Evolutionary conservation across 1,284 basidiomycete genomes (phyloP).

Genomic region (Trichosporon sp.): DNA sequence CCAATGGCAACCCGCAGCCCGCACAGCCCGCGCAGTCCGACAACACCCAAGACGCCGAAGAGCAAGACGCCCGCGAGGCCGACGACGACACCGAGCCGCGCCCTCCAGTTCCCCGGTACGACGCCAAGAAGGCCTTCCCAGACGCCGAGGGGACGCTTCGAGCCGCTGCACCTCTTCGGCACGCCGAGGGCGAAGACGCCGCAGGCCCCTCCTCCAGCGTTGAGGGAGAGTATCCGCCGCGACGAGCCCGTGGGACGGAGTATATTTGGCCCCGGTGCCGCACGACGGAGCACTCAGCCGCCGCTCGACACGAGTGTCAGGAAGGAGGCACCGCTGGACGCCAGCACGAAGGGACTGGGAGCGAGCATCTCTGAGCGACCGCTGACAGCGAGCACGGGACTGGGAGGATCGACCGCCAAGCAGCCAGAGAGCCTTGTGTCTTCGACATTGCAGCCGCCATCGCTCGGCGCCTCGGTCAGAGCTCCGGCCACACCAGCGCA

Average conservation of each 20-base stretch:
- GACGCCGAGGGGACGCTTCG: constrained; percentile 39
- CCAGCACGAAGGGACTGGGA: background rate
- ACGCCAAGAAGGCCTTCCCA: constrained; percentile 23
- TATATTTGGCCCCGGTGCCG: background rate
- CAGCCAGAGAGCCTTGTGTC: background rate
- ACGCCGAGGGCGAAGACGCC: constrained; percentile 38
- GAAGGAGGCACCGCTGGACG: background rate
- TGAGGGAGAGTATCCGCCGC: constrained; percentile 1
- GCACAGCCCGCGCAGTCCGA: background rate
- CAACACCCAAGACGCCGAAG: constrained; percentile 1
- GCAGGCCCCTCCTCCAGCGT: background rate
- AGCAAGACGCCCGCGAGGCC: constrained; percentile 35
- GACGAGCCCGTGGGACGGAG: background rate
- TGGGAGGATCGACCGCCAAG: background rate
- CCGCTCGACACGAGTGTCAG: background rate
- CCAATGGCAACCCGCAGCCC: constrained; percentile 7
- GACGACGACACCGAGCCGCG: constrained; percentile 20
- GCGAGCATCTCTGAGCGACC: background rate
- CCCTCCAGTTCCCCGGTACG: constrained; percentile 41
- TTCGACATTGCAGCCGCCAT: background rate
- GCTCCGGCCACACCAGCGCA: constrained; percentile 7
- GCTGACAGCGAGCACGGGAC: background rate
- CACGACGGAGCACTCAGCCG: background rate
- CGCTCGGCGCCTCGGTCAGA: background rate
- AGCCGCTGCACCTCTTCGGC: constrained; percentile 40